Base-by-base conservation (phyloP, 1,284 basidiomycete genomes). In the Cryptococcus sp. region DNA sequence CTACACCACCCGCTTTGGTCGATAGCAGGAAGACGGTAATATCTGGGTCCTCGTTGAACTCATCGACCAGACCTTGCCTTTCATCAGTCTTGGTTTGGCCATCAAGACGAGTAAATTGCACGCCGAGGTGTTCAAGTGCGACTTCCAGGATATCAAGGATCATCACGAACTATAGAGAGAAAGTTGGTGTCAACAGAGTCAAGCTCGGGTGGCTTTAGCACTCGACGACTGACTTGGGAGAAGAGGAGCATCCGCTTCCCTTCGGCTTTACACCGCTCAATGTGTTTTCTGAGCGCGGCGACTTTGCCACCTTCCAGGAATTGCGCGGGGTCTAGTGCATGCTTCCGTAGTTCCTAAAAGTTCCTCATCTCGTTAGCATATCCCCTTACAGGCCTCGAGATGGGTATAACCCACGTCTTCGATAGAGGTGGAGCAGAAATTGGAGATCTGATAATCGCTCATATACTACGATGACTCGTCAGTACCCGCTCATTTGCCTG, bases 41-140 rank as follows among this genome's bases (percentile, higher is more conserved):
- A n/a, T 85, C 83, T 25, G 86, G 83, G 71, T 97, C 91, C 68
- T 94, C 90, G n/a, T 90, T 94, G 78, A 98, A 99, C 73, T 96
- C 89, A 71, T 99, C 96, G 0, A 99, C 95, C 4, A 99, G 78
- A 7, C 88, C 86, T 78, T 99, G 96, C 17, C 96, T 85, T 55
- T 93, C 88, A 70, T 94, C 93, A 19, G 99, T 96, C 47, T 91
- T 86, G 0, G 96, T 99, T 53, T 89, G 88, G 1, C 96, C 96
- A 0, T 96, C 98, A 53, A 99, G 83, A n/a, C 95, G 80, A 35
- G 93, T 84, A 76, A 87, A 97, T 63, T 86, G 87, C 69, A 91
- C 84, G n/a, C 84, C 81, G 73, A 86, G 83, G 60, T 89, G 82
- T 54, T 88, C 87, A 30, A 99, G 82, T 11, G 95, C 85, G n/a